Evolutionary conservation across 495 filamentous ascomycete genomes (phyloP).

Genomic region (Penicillium crystallinum): DNA sequence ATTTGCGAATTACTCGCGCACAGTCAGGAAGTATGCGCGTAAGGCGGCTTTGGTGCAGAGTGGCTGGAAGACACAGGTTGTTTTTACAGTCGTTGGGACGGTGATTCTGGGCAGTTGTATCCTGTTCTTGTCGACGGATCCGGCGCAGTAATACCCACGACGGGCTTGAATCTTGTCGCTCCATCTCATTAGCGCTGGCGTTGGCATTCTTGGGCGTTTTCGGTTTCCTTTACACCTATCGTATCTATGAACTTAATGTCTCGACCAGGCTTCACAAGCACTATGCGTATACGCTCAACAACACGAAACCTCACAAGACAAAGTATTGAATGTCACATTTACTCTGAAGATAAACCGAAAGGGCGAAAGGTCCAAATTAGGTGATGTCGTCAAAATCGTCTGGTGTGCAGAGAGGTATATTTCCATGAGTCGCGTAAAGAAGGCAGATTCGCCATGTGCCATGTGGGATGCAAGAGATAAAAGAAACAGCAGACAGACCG

Average conservation of each 20-base stretch:
- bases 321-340: not conserved
- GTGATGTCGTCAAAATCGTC: not conserved
- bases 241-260: not conserved
- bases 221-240: not conserved
- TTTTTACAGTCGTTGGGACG: constrained; percentile 70
- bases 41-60: constrained; percentile 82
- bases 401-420: constrained; percentile 7
- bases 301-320: not conserved
- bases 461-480: not conserved
- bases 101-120: constrained; percentile 77
- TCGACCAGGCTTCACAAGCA: not conserved
- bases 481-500: not conserved
- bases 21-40: constrained; percentile 76
- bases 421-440: constrained; percentile 8
- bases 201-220: constrained; percentile 1
- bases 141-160: constrained; percentile 4
- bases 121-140: constrained; percentile 56
- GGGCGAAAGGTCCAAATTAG: not conserved
- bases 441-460: not conserved
- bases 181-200: constrained; percentile 3
- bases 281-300: not conserved
- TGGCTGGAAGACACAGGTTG: constrained; percentile 84
- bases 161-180: not conserved
- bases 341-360: not conserved
- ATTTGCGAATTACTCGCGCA: constrained; percentile 80